Conservation (phyloP, 495 filamentous ascomycete species). For the Aspergillus taichungensis region DNA sequence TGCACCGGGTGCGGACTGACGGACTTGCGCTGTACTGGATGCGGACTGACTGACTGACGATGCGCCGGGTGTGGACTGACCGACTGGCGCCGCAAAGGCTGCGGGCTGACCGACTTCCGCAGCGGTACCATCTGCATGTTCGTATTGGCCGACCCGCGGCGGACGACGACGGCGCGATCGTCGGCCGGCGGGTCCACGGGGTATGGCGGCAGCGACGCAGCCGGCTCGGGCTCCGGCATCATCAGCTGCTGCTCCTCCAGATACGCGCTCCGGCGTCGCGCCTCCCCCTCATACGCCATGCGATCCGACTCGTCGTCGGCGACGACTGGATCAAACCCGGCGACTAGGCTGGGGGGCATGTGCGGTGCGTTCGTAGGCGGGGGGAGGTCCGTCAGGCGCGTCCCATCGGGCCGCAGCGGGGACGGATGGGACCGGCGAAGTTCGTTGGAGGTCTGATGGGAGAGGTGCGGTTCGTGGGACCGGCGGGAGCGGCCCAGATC, state of each 20-base stretch:
- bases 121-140: constrained; percentile 7
- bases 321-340: constrained; percentile 55
- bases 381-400: constrained; percentile 15
- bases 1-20: constrained; percentile 57
- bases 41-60: background rate
- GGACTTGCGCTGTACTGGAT: constrained; percentile 49
- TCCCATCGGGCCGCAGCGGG: constrained; percentile 6
- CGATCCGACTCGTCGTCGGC: constrained; percentile 48
- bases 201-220: constrained; percentile 16
- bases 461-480: background rate
- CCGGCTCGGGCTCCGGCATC: constrained; percentile 15
- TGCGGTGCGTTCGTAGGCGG: constrained; percentile 31
- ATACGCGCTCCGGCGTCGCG: constrained; percentile 20
- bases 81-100: background rate
- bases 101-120: constrained; percentile 12
- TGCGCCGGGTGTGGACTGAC: constrained; percentile 1
- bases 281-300: constrained; percentile 16
- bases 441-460: constrained; percentile 13
- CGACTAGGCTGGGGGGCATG: constrained; percentile 59
- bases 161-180: constrained; percentile 11
- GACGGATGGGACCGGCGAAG: constrained; percentile 9
- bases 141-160: background rate
- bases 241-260: constrained; percentile 26
- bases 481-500: too few relatives aligned
- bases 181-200: constrained; percentile 26